These are phyloP conservation scores for Hura crepitans DNA, from an alignment of 441 rosid species.

Conservation along the genomic window DNA sequence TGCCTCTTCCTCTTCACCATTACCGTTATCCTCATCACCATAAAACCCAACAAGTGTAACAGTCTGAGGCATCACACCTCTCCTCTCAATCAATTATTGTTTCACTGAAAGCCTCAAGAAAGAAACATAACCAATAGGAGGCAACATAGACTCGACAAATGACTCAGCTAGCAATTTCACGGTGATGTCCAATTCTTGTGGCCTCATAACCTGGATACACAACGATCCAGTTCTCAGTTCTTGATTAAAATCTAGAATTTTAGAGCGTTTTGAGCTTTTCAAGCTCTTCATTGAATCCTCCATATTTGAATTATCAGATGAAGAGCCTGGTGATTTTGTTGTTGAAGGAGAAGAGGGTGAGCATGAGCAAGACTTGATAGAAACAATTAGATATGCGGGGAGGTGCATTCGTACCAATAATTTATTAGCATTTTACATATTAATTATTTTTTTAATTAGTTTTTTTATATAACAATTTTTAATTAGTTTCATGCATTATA, in stretches of 20 bases:
- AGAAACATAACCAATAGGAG: constrained; percentile 57
- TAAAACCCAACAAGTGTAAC: constrained; percentile 73
- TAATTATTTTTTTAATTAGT: no score
- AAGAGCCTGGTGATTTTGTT: constrained; percentile 12
- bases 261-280: constrained; percentile 60
- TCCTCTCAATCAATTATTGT: constrained; percentile 76
- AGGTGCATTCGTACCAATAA: no score
- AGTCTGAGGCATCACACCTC: constrained; percentile 65
- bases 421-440: no score
- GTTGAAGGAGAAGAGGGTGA: constrained; percentile 36
- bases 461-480: no score
- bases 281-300: constrained; percentile 68
- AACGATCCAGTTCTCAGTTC: constrained; percentile 58
- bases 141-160: constrained; percentile 66
- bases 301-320: constrained; percentile 37
- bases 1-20: constrained; percentile 19
- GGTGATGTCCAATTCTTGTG: constrained; percentile 61
- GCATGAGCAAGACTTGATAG: constrained; percentile 41
- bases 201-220: constrained; percentile 64
- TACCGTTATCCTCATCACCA: constrained; percentile 35
- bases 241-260: constrained; percentile 47
- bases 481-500: no score
- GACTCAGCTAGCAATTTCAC: constrained; percentile 70
- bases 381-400: constrained; percentile 29
- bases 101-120: constrained; percentile 67